These are phyloP conservation scores for Penicillium turbatum DNA, from an alignment of 495 filamentous ascomycete species.

Conservation along the genomic window DNA sequence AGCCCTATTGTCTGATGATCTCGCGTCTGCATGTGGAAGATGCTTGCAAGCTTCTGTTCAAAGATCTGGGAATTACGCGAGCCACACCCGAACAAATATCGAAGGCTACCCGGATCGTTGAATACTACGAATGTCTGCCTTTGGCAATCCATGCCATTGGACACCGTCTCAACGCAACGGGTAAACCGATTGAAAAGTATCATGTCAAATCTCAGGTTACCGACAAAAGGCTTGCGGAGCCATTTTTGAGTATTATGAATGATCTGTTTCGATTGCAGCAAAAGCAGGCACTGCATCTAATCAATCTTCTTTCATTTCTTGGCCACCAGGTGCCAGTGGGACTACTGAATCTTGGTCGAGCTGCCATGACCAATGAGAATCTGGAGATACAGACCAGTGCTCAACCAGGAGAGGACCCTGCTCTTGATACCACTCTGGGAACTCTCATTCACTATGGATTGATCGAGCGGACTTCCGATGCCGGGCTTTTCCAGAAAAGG, in stretches of 20 bases:
- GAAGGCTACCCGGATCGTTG: constrained; percentile 62
- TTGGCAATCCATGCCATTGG: constrained; percentile 77
- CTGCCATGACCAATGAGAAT: constrained; percentile 50
- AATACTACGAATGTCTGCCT: constrained; percentile 66
- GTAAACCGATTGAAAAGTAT: constrained; percentile 66
- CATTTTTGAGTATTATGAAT: constrained; percentile 67
- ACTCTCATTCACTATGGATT: constrained; percentile 67
- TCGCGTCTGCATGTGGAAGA: constrained; percentile 55
- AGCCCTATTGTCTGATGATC: constrained; percentile 67
- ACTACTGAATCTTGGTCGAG: constrained; percentile 62
- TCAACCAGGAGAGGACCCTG: constrained; percentile 50
- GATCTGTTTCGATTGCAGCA: constrained; percentile 59
- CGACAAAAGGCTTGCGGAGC: constrained; percentile 62
- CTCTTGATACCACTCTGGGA: constrained; percentile 64
- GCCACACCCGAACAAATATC: constrained; percentile 52
- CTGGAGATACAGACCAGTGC: constrained; percentile 45
- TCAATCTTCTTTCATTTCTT: constrained; percentile 71
- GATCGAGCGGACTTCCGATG: constrained; percentile 51
- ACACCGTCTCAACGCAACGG: constrained; percentile 65
- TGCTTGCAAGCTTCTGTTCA: constrained; percentile 55
- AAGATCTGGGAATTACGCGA: constrained; percentile 49
- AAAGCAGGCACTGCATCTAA: constrained; percentile 62
- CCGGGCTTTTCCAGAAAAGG: constrained; percentile 36
- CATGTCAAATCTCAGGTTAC: constrained; percentile 61
- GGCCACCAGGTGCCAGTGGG: constrained; percentile 71